A percentile compares a stretch with the other conserved stretches of the same genome.
These are phyloP conservation scores for Wickerhamomyces mucosus DNA, from an alignment of 805 yeast genomes.

Conservation along the genomic window DNA sequence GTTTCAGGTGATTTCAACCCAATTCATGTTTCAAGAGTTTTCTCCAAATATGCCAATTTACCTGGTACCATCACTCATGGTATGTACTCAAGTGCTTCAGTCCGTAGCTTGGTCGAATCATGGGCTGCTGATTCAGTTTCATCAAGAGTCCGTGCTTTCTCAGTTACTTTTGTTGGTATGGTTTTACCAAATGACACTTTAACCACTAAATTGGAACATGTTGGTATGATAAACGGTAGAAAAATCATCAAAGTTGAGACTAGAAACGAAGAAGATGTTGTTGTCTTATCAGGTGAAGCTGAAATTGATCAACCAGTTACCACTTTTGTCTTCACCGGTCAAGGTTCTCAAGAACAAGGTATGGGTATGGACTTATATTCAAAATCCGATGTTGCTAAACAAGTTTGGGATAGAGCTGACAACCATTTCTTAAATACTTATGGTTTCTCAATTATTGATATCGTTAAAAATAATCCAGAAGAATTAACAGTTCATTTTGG, in stretches of 20 bases:
- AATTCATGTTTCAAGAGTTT: slow-evolving; percentile 92
- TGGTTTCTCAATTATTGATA: slow-evolving; percentile 94
- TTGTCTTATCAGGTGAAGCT: slow-evolving; percentile 89
- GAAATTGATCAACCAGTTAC: slow-evolving; percentile 98
- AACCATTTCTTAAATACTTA: slow-evolving; percentile 83
- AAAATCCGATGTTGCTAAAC: slow-evolving; percentile 82
- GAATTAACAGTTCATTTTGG: slow-evolving; percentile 95
- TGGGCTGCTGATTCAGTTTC: slow-evolving; percentile 98
- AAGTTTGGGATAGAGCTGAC: slow-evolving; percentile 98
- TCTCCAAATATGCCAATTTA: slow-evolving; percentile 84
- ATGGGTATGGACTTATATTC: slow-evolving; percentile 99
- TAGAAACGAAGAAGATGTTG: slow-evolving; percentile 69
- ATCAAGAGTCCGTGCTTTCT: slow-evolving; percentile 89
- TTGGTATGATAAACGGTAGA: slow-evolving; percentile 99
- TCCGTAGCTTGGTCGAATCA: slow-evolving; percentile 90
- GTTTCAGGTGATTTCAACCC: slow-evolving; percentile 99
- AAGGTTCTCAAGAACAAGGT: slow-evolving; percentile 99
- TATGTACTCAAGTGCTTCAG: slow-evolving; percentile 95
- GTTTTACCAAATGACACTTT: slow-evolving; percentile 91
- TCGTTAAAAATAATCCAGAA: slow-evolving; percentile 91
- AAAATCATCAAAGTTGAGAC: slow-evolving; percentile 92
- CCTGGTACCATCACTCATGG: slow-evolving; percentile 99
- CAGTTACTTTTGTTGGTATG: slow-evolving; percentile 90
- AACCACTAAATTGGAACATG: slow-evolving; percentile 82
- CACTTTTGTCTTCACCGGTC: slow-evolving; percentile 97